phyloP scores from a whole-genome alignment of 805 yeast species.

The Ogataea ramenticola region DNA sequence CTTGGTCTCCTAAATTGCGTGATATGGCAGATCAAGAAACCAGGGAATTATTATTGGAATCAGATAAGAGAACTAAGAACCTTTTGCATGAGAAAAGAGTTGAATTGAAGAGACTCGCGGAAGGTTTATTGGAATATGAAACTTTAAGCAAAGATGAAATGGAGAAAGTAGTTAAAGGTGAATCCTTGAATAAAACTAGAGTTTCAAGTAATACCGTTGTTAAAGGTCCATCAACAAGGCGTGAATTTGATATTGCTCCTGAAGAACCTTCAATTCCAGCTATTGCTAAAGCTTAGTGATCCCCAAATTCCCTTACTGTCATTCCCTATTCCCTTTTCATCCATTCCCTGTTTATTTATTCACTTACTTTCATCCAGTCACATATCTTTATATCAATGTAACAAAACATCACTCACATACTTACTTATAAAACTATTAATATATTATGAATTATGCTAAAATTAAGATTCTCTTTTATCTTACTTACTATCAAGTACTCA shows the following conservation, averaged over 20 bases:
- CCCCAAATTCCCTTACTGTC: too few species aligned
- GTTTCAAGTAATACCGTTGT: conserved; percentile 71
- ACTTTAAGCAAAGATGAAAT: conserved; percentile 89
- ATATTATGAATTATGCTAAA: too few species aligned
- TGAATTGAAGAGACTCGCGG: conserved; percentile 83
- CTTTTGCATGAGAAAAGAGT: conserved; percentile 52
- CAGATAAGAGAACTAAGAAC: conserved; percentile 74
- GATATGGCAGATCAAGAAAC: conserved; percentile 93
- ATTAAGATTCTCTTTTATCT: too few species aligned
- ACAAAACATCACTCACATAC: not conserved
- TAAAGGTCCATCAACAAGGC: conserved; percentile 30
- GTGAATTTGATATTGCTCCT: conserved; percentile 28
- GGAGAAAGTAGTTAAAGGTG: conserved; percentile 78
- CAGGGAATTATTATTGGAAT: conserved; percentile 59
- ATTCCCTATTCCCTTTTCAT: too few species aligned
- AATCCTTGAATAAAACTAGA: conserved; percentile 59
- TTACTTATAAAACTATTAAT: not conserved
- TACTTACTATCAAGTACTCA: too few species aligned
- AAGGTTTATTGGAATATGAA: conserved; percentile 91
- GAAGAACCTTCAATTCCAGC: conserved; percentile 14
- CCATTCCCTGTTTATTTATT: too few species aligned
- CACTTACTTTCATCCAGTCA: too few species aligned
- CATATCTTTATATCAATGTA: not conserved
- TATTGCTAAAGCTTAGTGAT: conserved; percentile 12
- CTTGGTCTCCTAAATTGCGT: conserved; percentile 86